Percentiles rank a stretch among this genome's conserved stretches.
These are phyloP conservation scores for Wickerhamiella parazyma DNA, from an alignment of 805 yeast genomes.

Conservation along the genomic window DNA sequence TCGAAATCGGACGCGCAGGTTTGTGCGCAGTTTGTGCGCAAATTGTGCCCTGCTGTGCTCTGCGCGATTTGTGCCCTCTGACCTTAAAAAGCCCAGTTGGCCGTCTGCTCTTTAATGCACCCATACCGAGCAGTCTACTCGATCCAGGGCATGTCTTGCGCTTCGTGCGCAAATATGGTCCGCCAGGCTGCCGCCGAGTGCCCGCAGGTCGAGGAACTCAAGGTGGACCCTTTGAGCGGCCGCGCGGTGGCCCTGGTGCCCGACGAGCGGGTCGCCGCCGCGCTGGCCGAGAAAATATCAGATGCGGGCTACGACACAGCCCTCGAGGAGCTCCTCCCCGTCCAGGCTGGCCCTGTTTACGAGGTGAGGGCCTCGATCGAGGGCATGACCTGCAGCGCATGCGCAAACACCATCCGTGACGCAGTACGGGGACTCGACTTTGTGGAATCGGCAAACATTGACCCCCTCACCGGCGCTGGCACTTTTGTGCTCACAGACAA, in stretches of 20 bases:
- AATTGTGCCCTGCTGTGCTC: no score
- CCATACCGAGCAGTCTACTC: slow-evolving; percentile 39
- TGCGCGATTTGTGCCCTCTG: not conserved
- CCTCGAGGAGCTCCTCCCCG: slow-evolving; percentile 46
- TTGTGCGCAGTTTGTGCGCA: no score
- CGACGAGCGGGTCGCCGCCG: slow-evolving; percentile 37
- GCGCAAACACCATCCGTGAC: slow-evolving; percentile 42
- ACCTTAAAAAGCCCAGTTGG: not conserved
- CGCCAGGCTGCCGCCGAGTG: slow-evolving; percentile 29
- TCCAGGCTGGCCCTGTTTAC: slow-evolving; percentile 32
- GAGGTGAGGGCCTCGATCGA: slow-evolving; percentile 50
- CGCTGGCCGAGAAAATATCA: slow-evolving; percentile 34
- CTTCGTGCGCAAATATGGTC: slow-evolving; percentile 42
- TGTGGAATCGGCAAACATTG: slow-evolving; percentile 41
- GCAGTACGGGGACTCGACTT: slow-evolving; percentile 34
- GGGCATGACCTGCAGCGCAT: slow-evolving; percentile 55
- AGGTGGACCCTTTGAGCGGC: slow-evolving; percentile 40
- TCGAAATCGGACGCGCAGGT: no score
- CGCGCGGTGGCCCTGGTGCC: slow-evolving; percentile 42
- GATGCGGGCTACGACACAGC: slow-evolving; percentile 38
- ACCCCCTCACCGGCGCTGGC: slow-evolving; percentile 48
- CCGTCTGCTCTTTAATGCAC: not conserved
- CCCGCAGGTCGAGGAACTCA: slow-evolving; percentile 28
- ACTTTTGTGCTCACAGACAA: slow-evolving; percentile 37
- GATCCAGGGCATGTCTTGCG: slow-evolving; percentile 58